Evolutionary conservation across 257 asterid genomes (phyloP), one percentile per base, ranked within the genome.

Genomic region (Solanum okadae): DNA sequence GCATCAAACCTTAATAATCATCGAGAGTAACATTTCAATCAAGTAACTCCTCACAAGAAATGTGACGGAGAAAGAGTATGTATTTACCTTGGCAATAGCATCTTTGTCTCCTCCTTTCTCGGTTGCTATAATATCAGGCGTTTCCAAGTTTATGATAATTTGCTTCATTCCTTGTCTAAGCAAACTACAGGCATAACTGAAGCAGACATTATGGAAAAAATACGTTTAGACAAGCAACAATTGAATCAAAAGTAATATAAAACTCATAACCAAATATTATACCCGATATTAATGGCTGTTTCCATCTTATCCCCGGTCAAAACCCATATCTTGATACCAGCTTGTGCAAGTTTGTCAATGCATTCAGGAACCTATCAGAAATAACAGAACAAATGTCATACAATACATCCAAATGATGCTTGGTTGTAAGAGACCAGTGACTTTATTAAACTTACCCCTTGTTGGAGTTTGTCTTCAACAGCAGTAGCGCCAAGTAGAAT

Each of bases 151-250:
- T 20, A 97, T 88, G 7, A 89, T 91, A 77, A 97, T 93, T 88
- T 95, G 98, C 89, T 92, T 94, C 98, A 97, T 97, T 93, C 99
- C 99, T 95, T 97, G 98, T 92, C 99, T 97, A 88, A 97, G 98
- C 92, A 97, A 93, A 91, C 99, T 97, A 92, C 98, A 96, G 31
- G 99, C 96, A 75, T 89, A 97, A n/a, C 99, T 96, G 95, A 90
- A 94, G 77, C 84, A 72, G 42, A 88, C 78, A 78, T 81, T 85
- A 68, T 88, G 72, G 91, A 94, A 84, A 94, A 87, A 88, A 71
- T 27, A 31, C 44, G 86, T 29, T 83, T 42, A 23, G 56, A 29
- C 70, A 88, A 88, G 67, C 33, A 27, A 85, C 52, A 18, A 14
- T 34, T 18, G 38, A 38, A 78, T n/a, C 27, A 38, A 82, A 73